Conservation (phyloP, 129 eudicot genomes). For the Centaurea solstitialis region DNA sequence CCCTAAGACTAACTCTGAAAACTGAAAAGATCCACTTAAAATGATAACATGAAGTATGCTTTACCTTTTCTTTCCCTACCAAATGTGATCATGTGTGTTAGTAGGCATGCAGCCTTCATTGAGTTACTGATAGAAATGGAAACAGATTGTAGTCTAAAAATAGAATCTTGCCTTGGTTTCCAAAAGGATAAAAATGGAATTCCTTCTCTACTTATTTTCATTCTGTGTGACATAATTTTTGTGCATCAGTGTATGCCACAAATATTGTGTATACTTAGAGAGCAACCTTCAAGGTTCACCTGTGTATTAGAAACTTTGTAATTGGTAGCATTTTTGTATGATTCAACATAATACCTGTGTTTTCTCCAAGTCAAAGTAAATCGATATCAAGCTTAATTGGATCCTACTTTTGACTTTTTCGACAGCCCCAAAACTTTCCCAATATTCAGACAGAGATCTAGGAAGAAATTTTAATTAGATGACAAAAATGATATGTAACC, state of each 20-base stretch:
- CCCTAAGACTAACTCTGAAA: not conserved
- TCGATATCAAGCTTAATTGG: not conserved
- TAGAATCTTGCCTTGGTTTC: too few species aligned
- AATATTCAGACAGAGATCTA: not conserved
- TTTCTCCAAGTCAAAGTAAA: not conserved
- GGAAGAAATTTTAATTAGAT: not conserved
- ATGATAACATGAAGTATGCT: not conserved
- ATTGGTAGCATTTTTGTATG: not conserved
- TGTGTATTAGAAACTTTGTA: not conserved
- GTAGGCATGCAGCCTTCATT: too few species aligned
- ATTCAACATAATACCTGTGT: not conserved
- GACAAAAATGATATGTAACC: not conserved
- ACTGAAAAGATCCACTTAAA: not conserved
- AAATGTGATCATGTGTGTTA: not conserved
- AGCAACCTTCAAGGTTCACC: too few species aligned
- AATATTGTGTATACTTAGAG: too few species aligned
- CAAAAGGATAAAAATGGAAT: too few species aligned
- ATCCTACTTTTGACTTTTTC: not conserved
- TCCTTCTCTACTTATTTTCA: too few species aligned
- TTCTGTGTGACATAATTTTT: too few species aligned
- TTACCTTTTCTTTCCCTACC: not conserved
- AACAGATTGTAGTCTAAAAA: too few species aligned
- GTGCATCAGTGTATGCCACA: too few species aligned
- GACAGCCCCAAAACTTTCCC: not conserved
- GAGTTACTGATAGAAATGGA: too few species aligned